phyloP scores from a whole-genome alignment of 257 asterid species.

The Plectranthus barbatus region DNA sequence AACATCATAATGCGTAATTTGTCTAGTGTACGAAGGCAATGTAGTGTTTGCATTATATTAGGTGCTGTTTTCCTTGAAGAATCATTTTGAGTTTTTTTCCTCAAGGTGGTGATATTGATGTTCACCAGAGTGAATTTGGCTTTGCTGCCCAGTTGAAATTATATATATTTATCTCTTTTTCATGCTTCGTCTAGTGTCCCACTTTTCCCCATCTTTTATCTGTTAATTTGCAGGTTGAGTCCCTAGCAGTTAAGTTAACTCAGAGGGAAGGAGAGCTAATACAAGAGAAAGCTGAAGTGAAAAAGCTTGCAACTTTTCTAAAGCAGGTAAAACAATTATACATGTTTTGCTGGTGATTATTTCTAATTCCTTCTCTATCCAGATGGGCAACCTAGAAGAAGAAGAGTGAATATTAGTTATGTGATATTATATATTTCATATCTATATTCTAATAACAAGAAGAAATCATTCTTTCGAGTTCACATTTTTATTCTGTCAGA shows the following conservation, averaged over 20 bases:
- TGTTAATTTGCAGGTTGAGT: constrained; percentile 59
- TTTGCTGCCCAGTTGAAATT: not conserved
- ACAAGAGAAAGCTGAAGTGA: constrained; percentile 92
- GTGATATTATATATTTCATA: not conserved
- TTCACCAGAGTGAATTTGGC: not conserved
- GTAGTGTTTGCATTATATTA: not conserved
- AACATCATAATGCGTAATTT: not conserved
- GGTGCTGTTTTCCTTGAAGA: not conserved
- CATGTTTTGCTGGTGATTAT: not conserved
- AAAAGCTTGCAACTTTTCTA: constrained; percentile 78
- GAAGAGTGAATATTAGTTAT: not conserved
- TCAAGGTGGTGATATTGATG: not conserved
- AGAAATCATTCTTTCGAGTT: not conserved
- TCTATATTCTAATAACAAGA: not conserved
- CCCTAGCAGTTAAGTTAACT: constrained; percentile 76
- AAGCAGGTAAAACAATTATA: constrained; percentile 54
- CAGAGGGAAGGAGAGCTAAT: constrained; percentile 95
- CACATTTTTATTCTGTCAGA: not conserved
- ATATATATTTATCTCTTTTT: not conserved
- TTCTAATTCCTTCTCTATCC: not conserved
- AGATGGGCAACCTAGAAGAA: not conserved
- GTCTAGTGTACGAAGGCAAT: not conserved
- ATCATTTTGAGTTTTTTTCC: not conserved
- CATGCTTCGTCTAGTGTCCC: not conserved
- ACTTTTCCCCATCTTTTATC: constrained; percentile 2